Percentiles rank a stretch among this genome's conserved stretches.
Evolutionary conservation across 192 early-diverging fungal species (phyloP).

Genomic region (Cetraspora pellucida): DNA sequence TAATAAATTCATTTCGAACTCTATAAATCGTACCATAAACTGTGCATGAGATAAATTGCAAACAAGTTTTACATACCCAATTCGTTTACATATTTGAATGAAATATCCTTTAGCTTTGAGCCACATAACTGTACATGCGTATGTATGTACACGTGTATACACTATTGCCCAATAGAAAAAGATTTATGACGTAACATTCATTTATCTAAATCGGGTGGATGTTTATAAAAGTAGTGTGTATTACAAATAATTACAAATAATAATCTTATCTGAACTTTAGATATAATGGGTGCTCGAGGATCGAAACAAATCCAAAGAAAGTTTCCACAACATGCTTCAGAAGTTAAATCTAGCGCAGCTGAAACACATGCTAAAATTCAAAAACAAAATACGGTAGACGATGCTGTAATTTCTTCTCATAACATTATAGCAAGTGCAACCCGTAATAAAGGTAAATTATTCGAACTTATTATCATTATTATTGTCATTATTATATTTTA

Average conservation of each 20-base stretch:
- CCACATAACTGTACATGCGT: too few species aligned
- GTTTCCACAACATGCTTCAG: conserved; percentile 8
- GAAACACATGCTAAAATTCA: background rate
- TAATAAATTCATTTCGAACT: too few species aligned
- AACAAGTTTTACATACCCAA: too few species aligned
- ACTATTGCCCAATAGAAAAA: too few species aligned
- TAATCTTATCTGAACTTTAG: background rate
- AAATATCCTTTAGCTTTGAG: too few species aligned
- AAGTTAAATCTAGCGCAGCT: conserved; percentile 5
- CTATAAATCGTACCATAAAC: too few species aligned
- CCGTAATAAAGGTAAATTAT: background rate
- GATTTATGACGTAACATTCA: too few species aligned
- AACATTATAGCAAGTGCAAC: background rate
- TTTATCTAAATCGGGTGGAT: too few species aligned
- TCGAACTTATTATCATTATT: background rate
- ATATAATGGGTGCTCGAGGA: conserved; percentile 5
- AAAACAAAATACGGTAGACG: background rate
- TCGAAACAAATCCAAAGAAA: conserved; percentile 10
- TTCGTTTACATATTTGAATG: too few species aligned
- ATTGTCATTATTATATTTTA: background rate
- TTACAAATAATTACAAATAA: background rate
- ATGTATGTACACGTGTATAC: too few species aligned
- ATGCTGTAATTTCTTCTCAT: background rate
- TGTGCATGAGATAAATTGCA: too few species aligned
- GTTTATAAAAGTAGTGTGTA: too few species aligned